phyloP scores from a whole-genome alignment of 2,329 filamentous ascomycete species.

The Fusarium sterilihyphosum region DNA sequence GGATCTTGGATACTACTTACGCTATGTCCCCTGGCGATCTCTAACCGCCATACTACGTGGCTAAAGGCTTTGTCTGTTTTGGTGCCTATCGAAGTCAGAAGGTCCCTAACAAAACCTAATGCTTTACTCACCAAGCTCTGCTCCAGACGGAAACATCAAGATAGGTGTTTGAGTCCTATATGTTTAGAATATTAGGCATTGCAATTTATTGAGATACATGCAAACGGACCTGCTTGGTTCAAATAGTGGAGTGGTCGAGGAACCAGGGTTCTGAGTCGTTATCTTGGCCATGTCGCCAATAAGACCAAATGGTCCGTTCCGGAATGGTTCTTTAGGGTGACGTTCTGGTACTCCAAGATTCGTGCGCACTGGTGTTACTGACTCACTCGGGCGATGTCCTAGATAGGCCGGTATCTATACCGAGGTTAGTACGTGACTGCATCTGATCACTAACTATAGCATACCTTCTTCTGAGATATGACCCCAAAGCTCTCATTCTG shows the following conservation, averaged over 20 bases:
- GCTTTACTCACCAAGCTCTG: background rate
- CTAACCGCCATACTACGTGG: background rate
- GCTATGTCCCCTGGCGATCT: background rate
- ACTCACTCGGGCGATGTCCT: no score
- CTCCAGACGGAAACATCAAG: background rate
- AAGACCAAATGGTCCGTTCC: background rate
- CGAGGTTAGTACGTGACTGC: no score
- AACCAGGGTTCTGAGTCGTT: background rate
- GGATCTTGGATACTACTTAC: background rate
- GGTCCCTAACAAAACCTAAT: no score
- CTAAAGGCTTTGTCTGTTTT: background rate
- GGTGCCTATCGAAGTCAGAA: no score
- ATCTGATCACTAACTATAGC: no score
- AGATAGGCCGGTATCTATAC: no score
- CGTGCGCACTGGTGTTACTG: no score
- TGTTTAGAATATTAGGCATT: fast-evolving
- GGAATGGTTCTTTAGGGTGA: no score
- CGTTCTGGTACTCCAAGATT: no score
- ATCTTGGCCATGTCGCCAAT: background rate
- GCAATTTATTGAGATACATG: no score
- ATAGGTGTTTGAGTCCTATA: background rate
- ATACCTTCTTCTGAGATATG: no score
- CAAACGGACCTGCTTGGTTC: background rate
- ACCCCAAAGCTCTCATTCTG: no score
- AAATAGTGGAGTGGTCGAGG: background rate